Base-by-base conservation (phyloP, 2,329 filamentous ascomycete genomes). In the Arthroderma uncinatum region DNA sequence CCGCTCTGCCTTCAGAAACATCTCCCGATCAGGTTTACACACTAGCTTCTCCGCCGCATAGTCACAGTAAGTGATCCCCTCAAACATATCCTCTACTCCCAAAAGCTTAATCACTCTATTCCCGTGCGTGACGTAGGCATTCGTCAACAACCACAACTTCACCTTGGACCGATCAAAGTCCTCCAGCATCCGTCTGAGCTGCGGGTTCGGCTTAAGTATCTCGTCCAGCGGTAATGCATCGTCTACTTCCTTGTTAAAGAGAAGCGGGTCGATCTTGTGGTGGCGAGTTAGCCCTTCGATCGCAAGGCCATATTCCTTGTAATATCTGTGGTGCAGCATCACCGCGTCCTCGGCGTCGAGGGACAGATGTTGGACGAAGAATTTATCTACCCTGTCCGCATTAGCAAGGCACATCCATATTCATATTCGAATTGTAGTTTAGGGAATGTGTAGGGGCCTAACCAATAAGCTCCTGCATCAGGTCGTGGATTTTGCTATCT, bases 31-130 rank as follows among this genome's bases (percentile, higher is more conserved):
- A 2, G 93, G 93, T 71, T 98, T 98, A 76, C 93, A 96, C 50
- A 94, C 73, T 60, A 98, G 78, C 4, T 82, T 85, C 42, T 82
- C 75, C 14, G 80, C 74, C 9, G 76, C 79, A 72, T 98, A 98
- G 71, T 98, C 89, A 68, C 94, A 98, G 71, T 83, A 98, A 0
- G 93, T 98, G 60, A 97, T 82, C 6, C 93, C 93, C 61, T 97
- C 92, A 67, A 98, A 98, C 25, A 92, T 74, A 68, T 95, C 89
- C 1, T 94, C 90, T 23, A 98, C 77, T 1, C 81, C 84, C 1
- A 98, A 77, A 19, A 98, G 75, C 59, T 79, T 83, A 10, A 96
- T 83, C 0, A 98, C 93, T 42, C 90, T 77, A 66, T 82, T 84
- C 33, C 83, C 93, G 67, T 98, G 93, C 34, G 79, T 97, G 62